Percentiles rank a stretch among this genome's conserved stretches.
Conservation (phyloP, 2,329 filamentous ascomycete genomes). For the Xylariaceae sp. region DNA sequence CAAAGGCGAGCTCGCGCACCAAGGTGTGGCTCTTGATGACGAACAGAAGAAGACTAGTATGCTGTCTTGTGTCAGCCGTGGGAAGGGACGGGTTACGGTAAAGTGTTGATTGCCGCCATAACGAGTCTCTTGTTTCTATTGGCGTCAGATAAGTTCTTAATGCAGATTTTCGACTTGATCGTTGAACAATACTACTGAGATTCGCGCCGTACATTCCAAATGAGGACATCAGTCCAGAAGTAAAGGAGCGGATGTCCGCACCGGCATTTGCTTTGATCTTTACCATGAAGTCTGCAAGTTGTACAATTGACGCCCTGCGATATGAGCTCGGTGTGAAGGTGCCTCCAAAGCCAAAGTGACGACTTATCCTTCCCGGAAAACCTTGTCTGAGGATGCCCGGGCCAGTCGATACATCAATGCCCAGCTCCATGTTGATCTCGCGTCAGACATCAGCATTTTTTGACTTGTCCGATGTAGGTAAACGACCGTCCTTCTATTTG, state of each 20-base stretch:
- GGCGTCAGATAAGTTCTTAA: neutral
- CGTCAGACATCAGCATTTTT: constrained; percentile 37
- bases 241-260: constrained; percentile 18
- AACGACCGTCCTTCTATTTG: constrained; percentile 34
- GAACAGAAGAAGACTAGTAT: constrained; percentile 29
- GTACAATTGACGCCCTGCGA: constrained; percentile 23
- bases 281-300: constrained; percentile 22
- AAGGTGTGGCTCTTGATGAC: constrained; percentile 30
- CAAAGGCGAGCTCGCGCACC: constrained; percentile 29
- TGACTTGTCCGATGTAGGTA: constrained; percentile 37
- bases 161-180: too few relatives aligned
- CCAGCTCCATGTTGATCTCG: too few relatives aligned
- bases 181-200: neutral
- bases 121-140: neutral
- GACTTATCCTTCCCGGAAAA: constrained; percentile 26
- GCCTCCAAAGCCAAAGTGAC: constrained; percentile 34
- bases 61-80: constrained; percentile 33
- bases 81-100: constrained; percentile 29
- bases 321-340: constrained; percentile 22
- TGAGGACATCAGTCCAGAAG: too few relatives aligned
- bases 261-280: constrained; percentile 18
- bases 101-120: constrained; percentile 7
- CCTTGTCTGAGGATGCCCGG: constrained; percentile 19
- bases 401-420: constrained; percentile 13
- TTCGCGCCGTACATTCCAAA: constrained; percentile 21